Conservation (phyloP, 345 rosid genomes). For the Eutrema heterophyllum region DNA sequence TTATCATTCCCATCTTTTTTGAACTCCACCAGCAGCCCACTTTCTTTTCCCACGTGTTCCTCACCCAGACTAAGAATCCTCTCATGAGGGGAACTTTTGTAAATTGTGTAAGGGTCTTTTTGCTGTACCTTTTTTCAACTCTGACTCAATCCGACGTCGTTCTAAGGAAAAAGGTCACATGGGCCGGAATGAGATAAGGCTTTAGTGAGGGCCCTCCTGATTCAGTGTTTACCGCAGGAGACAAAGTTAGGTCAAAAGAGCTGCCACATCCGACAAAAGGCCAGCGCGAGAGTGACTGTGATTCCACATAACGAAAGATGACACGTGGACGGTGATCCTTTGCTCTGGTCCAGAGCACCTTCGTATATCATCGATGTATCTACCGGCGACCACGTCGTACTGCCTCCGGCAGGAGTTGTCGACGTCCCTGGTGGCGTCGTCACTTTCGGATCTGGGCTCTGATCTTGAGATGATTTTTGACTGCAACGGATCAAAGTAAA, state of each 20-base stretch:
- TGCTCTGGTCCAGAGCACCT: slow-evolving; percentile 48
- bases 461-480: slow-evolving; percentile 64
- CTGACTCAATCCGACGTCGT: slow-evolving; percentile 34
- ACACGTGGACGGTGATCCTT: slow-evolving; percentile 38
- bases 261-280: slow-evolving; percentile 39
- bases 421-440: slow-evolving; percentile 13
- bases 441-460: slow-evolving; percentile 20
- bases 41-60: slow-evolving; percentile 14
- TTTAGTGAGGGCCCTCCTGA: slow-evolving; percentile 5
- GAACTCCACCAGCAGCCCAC: slow-evolving; percentile 23
- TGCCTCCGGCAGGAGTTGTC: neutral
- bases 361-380: slow-evolving; percentile 65
- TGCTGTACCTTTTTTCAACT: slow-evolving; percentile 28
- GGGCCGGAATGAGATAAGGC: slow-evolving; percentile 24
- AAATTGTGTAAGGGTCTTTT: neutral
- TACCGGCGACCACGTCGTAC: slow-evolving; percentile 5
- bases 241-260: slow-evolving; percentile 32
- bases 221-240: slow-evolving; percentile 5
- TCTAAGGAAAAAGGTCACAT: slow-evolving; percentile 15
- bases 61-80: slow-evolving; percentile 18
- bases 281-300: slow-evolving; percentile 31
- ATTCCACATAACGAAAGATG: slow-evolving; percentile 24
- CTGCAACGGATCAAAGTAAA: slow-evolving; percentile 33
- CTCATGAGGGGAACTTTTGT: neutral
- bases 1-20: slow-evolving; percentile 5